Evolutionary conservation across 345 rosid genomes (phyloP).

Genomic region (Salix dunnii): DNA sequence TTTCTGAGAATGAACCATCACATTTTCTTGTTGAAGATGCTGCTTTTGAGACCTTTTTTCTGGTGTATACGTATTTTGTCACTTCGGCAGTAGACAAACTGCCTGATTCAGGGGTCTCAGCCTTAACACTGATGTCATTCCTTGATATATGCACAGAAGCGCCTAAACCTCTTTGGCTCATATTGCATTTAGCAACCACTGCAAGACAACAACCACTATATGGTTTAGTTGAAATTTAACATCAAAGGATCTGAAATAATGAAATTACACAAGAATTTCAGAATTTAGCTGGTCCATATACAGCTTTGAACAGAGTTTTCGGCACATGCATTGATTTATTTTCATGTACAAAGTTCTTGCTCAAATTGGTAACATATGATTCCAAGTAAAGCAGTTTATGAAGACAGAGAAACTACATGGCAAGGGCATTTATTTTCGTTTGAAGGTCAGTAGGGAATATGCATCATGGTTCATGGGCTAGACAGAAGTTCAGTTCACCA

Average conservation of each 20-base stretch:
- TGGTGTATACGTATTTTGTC: constrained; percentile 44
- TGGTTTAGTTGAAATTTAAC: constrained; percentile 3
- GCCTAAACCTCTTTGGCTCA: constrained; percentile 7
- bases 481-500: neutral
- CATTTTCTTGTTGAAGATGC: constrained; percentile 18
- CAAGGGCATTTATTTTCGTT: no score
- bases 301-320: neutral
- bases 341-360: constrained; percentile 2
- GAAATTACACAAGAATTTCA: neutral
- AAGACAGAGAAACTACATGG: neutral
- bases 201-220: neutral
- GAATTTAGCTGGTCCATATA: constrained; percentile 3
- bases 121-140: constrained; percentile 17
- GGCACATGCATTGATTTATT: neutral
- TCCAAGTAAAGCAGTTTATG: neutral
- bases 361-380: neutral
- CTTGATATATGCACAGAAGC: constrained; percentile 14
- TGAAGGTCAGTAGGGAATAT: neutral
- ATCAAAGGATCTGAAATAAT: constrained; percentile 1
- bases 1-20: constrained; percentile 46
- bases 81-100: constrained; percentile 18
- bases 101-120: constrained; percentile 15
- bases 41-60: constrained; percentile 40
- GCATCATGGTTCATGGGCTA: neutral
- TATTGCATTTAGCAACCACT: constrained; percentile 16